These are phyloP conservation scores for Fusarium goolgardi DNA, from an alignment of 2,329 filamentous ascomycete genomes.

Conservation along the genomic window DNA sequence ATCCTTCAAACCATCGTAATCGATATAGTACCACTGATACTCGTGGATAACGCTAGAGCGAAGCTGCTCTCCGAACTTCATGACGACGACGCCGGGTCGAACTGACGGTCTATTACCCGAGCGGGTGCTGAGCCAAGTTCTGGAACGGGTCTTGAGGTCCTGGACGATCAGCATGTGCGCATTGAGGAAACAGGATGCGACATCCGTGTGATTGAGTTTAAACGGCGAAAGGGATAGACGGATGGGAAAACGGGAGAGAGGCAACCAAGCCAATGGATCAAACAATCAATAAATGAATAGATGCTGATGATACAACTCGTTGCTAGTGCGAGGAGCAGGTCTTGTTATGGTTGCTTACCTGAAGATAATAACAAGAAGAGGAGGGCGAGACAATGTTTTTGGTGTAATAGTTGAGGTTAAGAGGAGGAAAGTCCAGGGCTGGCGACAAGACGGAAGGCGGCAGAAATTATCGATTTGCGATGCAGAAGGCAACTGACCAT, in stretches of 20 bases:
- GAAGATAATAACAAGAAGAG: conserved; percentile 10
- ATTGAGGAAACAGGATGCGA: conserved; percentile 33
- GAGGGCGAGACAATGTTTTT: conserved; percentile 28
- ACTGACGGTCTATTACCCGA: conserved; percentile 48
- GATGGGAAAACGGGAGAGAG: conserved; percentile 4
- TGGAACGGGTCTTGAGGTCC: conserved; percentile 59
- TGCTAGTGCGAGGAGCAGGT: conserved; percentile 2
- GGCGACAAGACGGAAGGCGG: conserved; percentile 18
- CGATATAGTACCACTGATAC: conserved; percentile 98
- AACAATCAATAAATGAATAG: conserved; percentile 14
- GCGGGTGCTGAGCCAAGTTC: conserved; percentile 56
- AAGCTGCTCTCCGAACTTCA: conserved; percentile 96
- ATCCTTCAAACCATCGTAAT: conserved; percentile 92
- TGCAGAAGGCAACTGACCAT: not conserved
- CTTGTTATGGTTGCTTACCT: conserved; percentile 39
- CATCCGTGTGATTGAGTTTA: conserved; percentile 27
- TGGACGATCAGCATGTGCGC: conserved; percentile 64
- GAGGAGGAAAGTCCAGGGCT: conserved; percentile 18
- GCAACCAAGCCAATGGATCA: conserved; percentile 15
- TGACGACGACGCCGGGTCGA: conserved; percentile 67
- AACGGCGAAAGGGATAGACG: not conserved
- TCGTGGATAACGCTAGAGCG: conserved; percentile 95
- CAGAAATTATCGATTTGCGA: conserved; percentile 8
- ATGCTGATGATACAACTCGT: conserved; percentile 12
- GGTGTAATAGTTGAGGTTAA: conserved; percentile 17